Percentiles rank a stretch among this genome's conserved stretches.
phyloP scores from a whole-genome alignment of 306 rosid genomes.

The Arachis hypogaea region DNA sequence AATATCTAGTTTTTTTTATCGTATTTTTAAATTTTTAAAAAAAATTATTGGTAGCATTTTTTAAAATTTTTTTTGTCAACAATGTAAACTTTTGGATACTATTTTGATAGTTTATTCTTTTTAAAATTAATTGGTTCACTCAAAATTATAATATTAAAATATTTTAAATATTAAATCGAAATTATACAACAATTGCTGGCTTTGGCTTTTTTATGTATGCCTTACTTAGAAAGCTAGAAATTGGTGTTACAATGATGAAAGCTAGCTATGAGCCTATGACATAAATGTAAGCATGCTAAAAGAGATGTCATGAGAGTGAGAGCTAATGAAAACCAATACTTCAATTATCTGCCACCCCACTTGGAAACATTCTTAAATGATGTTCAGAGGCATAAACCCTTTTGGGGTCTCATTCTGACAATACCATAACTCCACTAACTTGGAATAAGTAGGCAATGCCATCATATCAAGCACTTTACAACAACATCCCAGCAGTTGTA shows the following conservation, averaged over 20 bases:
- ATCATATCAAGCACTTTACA: neutral
- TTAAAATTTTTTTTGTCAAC: too few species aligned
- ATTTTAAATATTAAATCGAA: too few species aligned
- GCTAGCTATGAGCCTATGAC: neutral
- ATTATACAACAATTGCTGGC: neutral
- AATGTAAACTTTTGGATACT: too few species aligned
- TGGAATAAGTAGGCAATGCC: slow-evolving; percentile 10
- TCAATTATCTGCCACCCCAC: neutral
- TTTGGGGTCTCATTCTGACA: neutral
- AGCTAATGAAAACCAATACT: neutral
- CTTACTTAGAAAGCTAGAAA: slow-evolving; percentile 14
- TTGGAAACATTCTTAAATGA: neutral
- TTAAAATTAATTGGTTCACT: too few species aligned
- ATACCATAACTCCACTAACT: slow-evolving; percentile 1
- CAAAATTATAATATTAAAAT: too few species aligned
- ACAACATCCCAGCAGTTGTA: too few species aligned
- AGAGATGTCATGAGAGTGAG: slow-evolving; percentile 6
- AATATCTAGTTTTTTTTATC: too few species aligned
- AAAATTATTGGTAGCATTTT: too few species aligned
- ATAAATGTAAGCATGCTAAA: neutral
- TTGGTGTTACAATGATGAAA: neutral
- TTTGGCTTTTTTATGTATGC: neutral
- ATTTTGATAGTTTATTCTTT: too few species aligned
- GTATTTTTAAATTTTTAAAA: too few species aligned
- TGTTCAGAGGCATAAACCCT: neutral